A percentile compares a stretch with the other conserved stretches of the same genome.
phyloP scores from a whole-genome alignment of 129 eudicot species.

The Centrapalus pauciflorus region DNA sequence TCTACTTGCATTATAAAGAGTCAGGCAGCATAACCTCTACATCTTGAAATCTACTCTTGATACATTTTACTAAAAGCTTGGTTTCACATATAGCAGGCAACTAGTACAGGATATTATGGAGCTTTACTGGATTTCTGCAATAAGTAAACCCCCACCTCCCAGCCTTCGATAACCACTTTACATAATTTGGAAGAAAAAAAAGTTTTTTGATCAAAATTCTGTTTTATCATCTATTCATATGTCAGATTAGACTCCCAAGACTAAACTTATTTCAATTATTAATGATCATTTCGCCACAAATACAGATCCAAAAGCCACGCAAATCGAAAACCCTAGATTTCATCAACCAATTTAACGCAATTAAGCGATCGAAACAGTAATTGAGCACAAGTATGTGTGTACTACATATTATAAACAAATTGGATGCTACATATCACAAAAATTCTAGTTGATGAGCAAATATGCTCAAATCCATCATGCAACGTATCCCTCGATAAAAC shows the following conservation, averaged over 20 bases:
- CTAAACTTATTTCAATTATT: neutral
- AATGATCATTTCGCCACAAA: neutral
- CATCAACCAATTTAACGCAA: neutral
- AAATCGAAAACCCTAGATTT: neutral
- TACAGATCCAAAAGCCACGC: neutral
- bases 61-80: too few relatives aligned
- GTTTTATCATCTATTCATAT: neutral
- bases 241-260: neutral
- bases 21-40: too few relatives aligned
- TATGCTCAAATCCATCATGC: neutral
- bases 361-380: slow-evolving; percentile 1
- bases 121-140: neutral
- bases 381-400: neutral
- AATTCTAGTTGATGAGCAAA: neutral
- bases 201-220: neutral
- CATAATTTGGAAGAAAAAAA: neutral
- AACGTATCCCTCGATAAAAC: neutral
- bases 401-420: neutral
- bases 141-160: neutral
- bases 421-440: neutral
- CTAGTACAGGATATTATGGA: too few relatives aligned
- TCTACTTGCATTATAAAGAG: neutral
- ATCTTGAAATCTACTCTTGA: too few relatives aligned
- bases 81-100: neutral
- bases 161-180: neutral